These are phyloP conservation scores for Orbilia ellipsospora DNA, from an alignment of 2,329 filamentous ascomycete genomes.

Conservation along the genomic window DNA sequence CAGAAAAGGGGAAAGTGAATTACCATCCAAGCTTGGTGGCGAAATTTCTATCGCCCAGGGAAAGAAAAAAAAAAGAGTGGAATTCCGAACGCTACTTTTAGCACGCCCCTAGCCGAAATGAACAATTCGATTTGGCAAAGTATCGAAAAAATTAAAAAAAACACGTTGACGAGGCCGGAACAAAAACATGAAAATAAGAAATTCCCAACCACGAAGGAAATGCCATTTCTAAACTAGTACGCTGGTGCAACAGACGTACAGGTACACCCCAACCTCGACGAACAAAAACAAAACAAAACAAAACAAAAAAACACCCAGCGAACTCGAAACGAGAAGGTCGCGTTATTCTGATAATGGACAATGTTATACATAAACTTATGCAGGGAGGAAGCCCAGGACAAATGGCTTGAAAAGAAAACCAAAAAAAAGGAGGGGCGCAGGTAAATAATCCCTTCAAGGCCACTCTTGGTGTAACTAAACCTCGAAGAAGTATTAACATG, in stretches of 20 bases:
- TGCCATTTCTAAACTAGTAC: too few species aligned
- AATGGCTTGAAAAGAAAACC: background rate
- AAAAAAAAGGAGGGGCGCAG: constrained; percentile 1
- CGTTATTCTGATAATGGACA: constrained; percentile 15
- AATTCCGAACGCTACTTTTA: constrained; percentile 28
- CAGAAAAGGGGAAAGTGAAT: constrained; percentile 55
- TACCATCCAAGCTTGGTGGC: constrained; percentile 52
- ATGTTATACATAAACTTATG: constrained; percentile 22
- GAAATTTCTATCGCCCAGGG: constrained; percentile 33
- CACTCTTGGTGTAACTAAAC: constrained; percentile 12
- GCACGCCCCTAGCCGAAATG: constrained; percentile 30
- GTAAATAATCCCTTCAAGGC: constrained; percentile 14
- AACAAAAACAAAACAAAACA: background rate
- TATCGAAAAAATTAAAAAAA: constrained; percentile 31
- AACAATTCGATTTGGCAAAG: constrained; percentile 19
- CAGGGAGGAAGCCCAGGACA: background rate
- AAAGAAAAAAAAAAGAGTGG: constrained; percentile 15
- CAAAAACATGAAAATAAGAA: constrained; percentile 9
- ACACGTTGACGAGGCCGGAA: constrained; percentile 6
- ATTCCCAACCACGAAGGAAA: background rate
- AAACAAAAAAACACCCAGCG: background rate
- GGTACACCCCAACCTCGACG: constrained; percentile 20
- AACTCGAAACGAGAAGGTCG: constrained; percentile 45
- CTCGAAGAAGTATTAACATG: constrained; percentile 24
- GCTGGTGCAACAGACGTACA: constrained; percentile 18